These are phyloP conservation scores for Russula sp. DNA, from an alignment of 768 basidiomycete species.

Conservation along the genomic window DNA sequence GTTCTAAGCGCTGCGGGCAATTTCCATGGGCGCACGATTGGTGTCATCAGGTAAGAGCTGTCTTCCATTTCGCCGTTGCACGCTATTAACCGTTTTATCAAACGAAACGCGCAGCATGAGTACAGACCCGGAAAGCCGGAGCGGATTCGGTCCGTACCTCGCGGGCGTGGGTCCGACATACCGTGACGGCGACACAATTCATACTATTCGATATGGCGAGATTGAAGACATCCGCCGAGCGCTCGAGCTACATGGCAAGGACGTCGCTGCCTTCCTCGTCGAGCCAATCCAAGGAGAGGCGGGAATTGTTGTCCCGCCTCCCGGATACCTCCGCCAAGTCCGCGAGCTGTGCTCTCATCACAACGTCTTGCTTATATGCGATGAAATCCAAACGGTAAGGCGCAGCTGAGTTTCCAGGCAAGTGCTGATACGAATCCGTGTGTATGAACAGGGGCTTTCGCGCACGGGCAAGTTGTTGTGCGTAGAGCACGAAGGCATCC, in stretches of 20 bases:
- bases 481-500: conserved; percentile 78
- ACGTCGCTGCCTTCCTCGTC: conserved; percentile 88
- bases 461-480: conserved; percentile 94
- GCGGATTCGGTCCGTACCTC: conserved; percentile 89
- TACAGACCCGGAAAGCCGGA: conserved; percentile 86
- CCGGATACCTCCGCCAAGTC: conserved; percentile 75
- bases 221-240: conserved; percentile 78
- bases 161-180: conserved; percentile 77
- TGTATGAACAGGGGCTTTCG: conserved; percentile 61
- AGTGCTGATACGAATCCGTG: conserved; percentile 9
- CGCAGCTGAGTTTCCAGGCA: conserved; percentile 11
- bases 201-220: conserved; percentile 76
- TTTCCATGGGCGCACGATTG: conserved; percentile 92
- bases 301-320: conserved; percentile 88
- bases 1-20: conserved; percentile 84
- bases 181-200: conserved; percentile 44
- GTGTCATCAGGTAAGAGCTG: conserved; percentile 62
- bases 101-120: conserved; percentile 58
- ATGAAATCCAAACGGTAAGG: conserved; percentile 91
- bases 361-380: conserved; percentile 93
- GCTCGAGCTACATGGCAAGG: conserved; percentile 69
- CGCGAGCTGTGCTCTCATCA: conserved; percentile 85
- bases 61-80: conserved; percentile 11
- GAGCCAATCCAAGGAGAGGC: conserved; percentile 99
- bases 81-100: not conserved